phyloP scores from a whole-genome alignment of 805 yeast genomes.

The Maudiozyma bulderi region DNA sequence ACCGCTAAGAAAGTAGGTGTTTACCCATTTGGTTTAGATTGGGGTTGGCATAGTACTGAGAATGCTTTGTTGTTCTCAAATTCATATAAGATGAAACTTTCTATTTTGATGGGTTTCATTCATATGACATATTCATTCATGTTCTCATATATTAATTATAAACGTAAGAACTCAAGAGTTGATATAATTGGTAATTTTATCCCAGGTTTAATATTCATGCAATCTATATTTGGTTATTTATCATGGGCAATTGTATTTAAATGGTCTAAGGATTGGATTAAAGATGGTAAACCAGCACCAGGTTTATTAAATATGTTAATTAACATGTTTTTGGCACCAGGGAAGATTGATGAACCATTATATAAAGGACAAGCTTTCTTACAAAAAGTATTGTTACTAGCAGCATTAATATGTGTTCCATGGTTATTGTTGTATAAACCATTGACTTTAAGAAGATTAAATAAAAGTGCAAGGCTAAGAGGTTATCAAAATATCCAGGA shows the following conservation, averaged over 20 bases:
- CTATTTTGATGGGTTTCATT: constrained; percentile 84
- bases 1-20: constrained; percentile 58
- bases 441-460: constrained; percentile 50
- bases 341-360: constrained; percentile 69
- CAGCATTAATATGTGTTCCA: constrained; percentile 88
- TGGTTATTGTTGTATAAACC: constrained; percentile 86
- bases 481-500: constrained; percentile 36
- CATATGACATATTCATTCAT: constrained; percentile 89
- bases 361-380: constrained; percentile 71
- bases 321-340: constrained; percentile 92
- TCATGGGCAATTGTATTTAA: constrained; percentile 80
- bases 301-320: constrained; percentile 90
- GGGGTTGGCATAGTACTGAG: constrained; percentile 96
- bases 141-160: constrained; percentile 76
- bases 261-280: constrained; percentile 91
- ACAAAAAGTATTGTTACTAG: constrained; percentile 58
- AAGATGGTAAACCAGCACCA: constrained; percentile 71
- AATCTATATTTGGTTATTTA: constrained; percentile 89
- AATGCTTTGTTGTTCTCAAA: constrained; percentile 83
- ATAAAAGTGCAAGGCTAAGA: constrained; percentile 29
- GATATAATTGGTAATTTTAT: constrained; percentile 89
- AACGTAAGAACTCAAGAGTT: constrained; percentile 56
- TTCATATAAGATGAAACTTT: constrained; percentile 94
- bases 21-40: constrained; percentile 82
- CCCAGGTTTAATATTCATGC: constrained; percentile 93